These are phyloP conservation scores for Rehmannia glutinosa DNA, from an alignment of 257 asterid species.

Conservation along the genomic window DNA sequence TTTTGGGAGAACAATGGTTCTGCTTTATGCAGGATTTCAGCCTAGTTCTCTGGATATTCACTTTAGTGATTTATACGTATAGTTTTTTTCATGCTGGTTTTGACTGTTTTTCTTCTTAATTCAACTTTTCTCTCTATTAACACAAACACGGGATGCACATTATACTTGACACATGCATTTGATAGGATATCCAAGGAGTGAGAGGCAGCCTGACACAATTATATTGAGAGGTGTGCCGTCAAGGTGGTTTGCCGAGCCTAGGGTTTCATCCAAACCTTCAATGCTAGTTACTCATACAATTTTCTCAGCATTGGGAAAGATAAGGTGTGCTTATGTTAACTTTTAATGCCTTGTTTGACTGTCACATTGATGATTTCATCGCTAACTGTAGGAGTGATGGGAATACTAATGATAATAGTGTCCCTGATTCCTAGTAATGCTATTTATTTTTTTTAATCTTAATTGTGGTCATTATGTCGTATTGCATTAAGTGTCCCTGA, in stretches of 20 bases:
- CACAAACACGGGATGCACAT: background rate
- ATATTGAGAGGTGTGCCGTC: slow-evolving; percentile 89
- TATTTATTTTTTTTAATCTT: background rate
- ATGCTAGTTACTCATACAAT: slow-evolving; percentile 94
- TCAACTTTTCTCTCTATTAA: background rate
- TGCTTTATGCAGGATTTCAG: background rate
- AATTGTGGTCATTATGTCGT: background rate
- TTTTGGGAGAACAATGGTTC: background rate
- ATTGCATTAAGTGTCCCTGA: background rate
- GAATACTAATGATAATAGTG: background rate
- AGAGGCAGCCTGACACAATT: slow-evolving; percentile 74
- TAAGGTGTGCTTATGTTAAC: slow-evolving; percentile 45
- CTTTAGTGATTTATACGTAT: background rate
- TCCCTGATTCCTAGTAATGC: background rate
- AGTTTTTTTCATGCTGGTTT: background rate
- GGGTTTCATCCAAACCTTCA: slow-evolving; percentile 97
- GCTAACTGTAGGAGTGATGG: slow-evolving; percentile 2
- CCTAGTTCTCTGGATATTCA: background rate
- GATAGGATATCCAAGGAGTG: slow-evolving; percentile 59
- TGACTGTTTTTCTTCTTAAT: background rate
- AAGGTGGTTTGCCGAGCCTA: slow-evolving; percentile 95
- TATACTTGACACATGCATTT: slow-evolving; percentile 6
- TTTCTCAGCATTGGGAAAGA: slow-evolving; percentile 77
- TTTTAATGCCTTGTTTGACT: slow-evolving; percentile 3
- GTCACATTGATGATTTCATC: slow-evolving; percentile 2